Percentiles rank a stretch among this genome's conserved stretches.
Conservation (phyloP, 2,329 filamentous ascomycete genomes). For the Fusarium papillatum region DNA sequence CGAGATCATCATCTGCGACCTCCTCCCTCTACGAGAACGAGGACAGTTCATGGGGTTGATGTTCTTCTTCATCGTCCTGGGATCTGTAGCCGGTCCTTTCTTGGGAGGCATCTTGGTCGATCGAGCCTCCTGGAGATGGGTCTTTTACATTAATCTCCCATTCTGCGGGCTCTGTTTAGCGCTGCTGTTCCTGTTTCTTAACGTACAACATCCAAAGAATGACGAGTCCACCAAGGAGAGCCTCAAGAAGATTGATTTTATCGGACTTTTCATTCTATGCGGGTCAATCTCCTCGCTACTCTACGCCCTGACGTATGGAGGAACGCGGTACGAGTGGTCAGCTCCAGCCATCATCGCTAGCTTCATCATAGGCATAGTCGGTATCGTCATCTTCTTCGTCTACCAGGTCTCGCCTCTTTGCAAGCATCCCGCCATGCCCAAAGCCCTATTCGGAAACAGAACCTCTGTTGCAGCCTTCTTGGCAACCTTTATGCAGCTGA, state of each 20-base stretch:
- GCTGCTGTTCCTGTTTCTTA: constrained; percentile 40
- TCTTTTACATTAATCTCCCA: constrained; percentile 59
- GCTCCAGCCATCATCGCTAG: constrained; percentile 61
- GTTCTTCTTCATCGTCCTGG: constrained; percentile 48
- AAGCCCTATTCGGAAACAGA: constrained; percentile 58
- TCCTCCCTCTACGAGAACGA: constrained; percentile 62
- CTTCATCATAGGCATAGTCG: constrained; percentile 57
- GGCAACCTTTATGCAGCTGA: constrained; percentile 37
- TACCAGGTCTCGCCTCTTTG: constrained; percentile 47
- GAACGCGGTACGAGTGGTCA: constrained; percentile 63
- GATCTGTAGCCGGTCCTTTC: constrained; percentile 49
- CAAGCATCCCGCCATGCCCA: constrained; percentile 55
- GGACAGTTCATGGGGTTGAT: constrained; percentile 55
- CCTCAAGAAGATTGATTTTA: constrained; percentile 52
- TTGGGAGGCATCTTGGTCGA: constrained; percentile 46
- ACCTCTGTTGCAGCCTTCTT: constrained; percentile 45
- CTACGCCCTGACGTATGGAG: constrained; percentile 66
- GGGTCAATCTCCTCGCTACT: constrained; percentile 56
- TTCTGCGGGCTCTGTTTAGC: constrained; percentile 40
- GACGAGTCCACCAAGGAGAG: constrained; percentile 18
- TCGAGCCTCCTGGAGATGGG: constrained; percentile 56
- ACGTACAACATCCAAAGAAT: constrained; percentile 33
- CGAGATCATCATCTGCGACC: constrained; percentile 54
- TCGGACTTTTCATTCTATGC: constrained; percentile 56
- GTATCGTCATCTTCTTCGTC: constrained; percentile 50